Percentiles rank a stretch among this genome's conserved stretches.
Evolutionary conservation across 1,284 basidiomycete genomes (phyloP).

Genomic region (Trametes sp.): DNA sequence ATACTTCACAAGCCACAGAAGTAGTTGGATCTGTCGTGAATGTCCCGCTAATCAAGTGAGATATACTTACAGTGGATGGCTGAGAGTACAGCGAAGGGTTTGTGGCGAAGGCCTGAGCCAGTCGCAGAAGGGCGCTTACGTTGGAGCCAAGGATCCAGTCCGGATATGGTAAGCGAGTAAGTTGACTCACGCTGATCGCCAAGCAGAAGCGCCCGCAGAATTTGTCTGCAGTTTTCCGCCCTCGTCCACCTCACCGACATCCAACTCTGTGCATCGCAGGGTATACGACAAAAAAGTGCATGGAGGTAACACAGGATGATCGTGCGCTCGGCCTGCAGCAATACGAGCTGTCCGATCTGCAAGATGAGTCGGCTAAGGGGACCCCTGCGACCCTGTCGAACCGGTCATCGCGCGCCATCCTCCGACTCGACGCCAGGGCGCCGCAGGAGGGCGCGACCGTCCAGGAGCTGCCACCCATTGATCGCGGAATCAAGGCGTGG

Average conservation of each 20-base stretch:
- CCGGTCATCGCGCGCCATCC: constrained; percentile 24
- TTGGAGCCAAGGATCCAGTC: not conserved
- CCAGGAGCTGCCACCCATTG: constrained; percentile 35
- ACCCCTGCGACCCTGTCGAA: constrained; percentile 17
- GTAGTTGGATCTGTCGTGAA: too few relatives aligned
- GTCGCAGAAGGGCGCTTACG: too few relatives aligned
- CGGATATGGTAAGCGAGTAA: constrained; percentile 3
- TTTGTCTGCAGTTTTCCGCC: not conserved
- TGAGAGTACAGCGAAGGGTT: too few relatives aligned
- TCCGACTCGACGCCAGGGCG: constrained; percentile 13
- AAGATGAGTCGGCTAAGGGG: not conserved
- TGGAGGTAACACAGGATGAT: not conserved
- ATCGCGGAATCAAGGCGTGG: constrained; percentile 36
- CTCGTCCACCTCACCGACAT: too few relatives aligned
- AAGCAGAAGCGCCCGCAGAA: not conserved
- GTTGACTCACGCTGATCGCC: not conserved
- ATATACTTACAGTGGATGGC: too few relatives aligned
- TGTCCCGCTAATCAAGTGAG: too few relatives aligned
- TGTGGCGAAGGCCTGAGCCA: too few relatives aligned
- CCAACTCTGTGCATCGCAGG: not conserved
- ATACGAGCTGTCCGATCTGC: constrained; percentile 1
- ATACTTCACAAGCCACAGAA: too few relatives aligned
- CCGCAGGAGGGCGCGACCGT: constrained; percentile 28
- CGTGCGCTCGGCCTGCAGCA: not conserved
- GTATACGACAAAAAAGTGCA: not conserved